Base-by-base conservation (phyloP, 1,284 basidiomycete species). In the Ganoderma sinense region DNA sequence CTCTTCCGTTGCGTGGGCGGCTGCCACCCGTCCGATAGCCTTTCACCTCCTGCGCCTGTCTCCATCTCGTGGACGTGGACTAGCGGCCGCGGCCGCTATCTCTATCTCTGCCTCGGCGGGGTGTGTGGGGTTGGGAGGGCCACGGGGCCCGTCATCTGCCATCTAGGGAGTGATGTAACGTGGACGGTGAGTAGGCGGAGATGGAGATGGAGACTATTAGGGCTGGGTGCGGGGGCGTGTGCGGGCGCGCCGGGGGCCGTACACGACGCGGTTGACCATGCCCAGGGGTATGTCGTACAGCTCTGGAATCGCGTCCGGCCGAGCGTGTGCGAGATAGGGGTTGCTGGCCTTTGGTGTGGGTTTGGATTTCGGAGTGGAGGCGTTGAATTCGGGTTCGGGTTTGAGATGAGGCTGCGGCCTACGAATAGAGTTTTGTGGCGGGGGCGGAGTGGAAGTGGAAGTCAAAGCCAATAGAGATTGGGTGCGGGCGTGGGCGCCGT, bases 271-370 rank as follows among this genome's bases (percentile, higher is more conserved):
- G 76, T 95, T 95, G 26, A 95, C 92, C 59, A 95, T 77, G 56
- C 92, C 91, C 70, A 95, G 91, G 2, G 95, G 95, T 73, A 96
- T 88, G 80, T 96, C 95, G 77, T 93, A 92, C 33, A 92, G 82
- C 73, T 91, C 88, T 8, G 92, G 89, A 23, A 88, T 84, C 23
- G 86, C 82, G 67, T 84, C 78, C 5, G 83, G 78, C 51, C 84
- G 79, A 14, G 84, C 84, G 59, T 87, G 83, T 20, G 78, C 81
- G 63, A 87, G 74, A 75, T 89, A 92, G 26, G 86, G 84, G 78
- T 41, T 40, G 36, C 36, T 36, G 36, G 36, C 36, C 10, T 36
- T 36, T 36, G 36, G 36, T 11, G 29, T 20, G 16, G n/a, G 39
- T 33, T 16, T 40, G 33, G 31, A 14, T 33, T 41, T 62, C 16